A percentile compares a stretch with the other conserved stretches of the same genome.
Conservation (phyloP, 1,284 basidiomycete species). For the Ustilago lituana region DNA sequence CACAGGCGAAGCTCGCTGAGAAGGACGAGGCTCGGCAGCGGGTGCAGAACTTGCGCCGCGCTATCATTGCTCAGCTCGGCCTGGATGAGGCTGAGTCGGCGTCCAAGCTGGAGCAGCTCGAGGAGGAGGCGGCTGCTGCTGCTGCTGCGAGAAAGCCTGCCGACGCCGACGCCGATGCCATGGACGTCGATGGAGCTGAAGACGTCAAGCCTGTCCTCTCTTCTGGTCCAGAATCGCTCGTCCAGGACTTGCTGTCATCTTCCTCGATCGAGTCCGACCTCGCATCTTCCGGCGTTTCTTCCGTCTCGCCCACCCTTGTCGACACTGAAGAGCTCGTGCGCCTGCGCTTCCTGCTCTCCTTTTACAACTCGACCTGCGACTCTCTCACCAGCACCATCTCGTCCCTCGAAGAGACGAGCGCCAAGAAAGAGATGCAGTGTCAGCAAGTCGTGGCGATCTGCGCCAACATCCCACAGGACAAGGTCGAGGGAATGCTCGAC, state of each 20-base stretch:
- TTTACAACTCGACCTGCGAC: conserved; percentile 12
- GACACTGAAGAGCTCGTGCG: conserved; percentile 45
- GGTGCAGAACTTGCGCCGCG: conserved; percentile 49
- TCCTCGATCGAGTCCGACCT: conserved; percentile 10
- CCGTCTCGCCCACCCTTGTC: neutral
- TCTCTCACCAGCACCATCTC: conserved; percentile 76
- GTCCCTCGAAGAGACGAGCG: conserved; percentile 82
- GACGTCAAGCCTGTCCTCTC: conserved; percentile 12
- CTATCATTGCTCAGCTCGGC: conserved; percentile 70
- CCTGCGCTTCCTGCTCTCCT: conserved; percentile 45
- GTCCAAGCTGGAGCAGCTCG: conserved; percentile 15
- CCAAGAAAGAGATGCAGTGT: conserved; percentile 83
- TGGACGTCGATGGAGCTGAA: conserved; percentile 34
- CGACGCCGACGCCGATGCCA: conserved; percentile 11
- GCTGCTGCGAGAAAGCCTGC: neutral
- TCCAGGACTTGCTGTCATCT: conserved; percentile 2
- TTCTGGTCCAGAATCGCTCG: conserved; percentile 6
- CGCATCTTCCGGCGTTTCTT: neutral
- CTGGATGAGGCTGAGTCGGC: conserved; percentile 64
- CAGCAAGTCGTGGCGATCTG: conserved; percentile 89
- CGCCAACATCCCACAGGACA: conserved; percentile 84
- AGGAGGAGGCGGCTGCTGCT: neutral
- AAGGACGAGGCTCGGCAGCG: conserved; percentile 56
- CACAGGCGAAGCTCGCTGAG: conserved; percentile 54
- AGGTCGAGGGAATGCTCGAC: conserved; percentile 90